phyloP scores from a whole-genome alignment of 108 stramenopile genomes.

The Ochromonas danica region DNA sequence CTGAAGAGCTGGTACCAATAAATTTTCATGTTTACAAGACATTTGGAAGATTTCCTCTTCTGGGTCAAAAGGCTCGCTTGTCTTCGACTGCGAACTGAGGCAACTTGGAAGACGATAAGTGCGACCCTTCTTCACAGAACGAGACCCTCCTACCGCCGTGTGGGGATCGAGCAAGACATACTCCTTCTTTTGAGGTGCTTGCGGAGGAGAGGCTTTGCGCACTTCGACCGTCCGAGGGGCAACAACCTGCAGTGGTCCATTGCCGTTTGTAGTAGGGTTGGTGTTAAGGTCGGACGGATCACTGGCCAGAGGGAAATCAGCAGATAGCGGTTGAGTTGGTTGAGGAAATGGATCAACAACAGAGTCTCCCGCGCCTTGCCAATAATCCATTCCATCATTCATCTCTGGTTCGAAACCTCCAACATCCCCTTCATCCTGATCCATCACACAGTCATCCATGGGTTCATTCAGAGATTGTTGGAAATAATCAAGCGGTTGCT shows the following conservation, averaged over 20 bases:
- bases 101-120: conserved; percentile 70
- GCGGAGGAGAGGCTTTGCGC: not conserved
- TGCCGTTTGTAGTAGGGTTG: not conserved
- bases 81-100: too few relatives aligned
- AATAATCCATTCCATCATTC: not conserved
- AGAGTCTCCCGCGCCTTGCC: not conserved
- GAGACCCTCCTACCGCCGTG: conserved; percentile 49
- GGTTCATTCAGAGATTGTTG: not conserved
- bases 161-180: conserved; percentile 83
- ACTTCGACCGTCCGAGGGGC: conserved; percentile 54
- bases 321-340: conserved; percentile 45
- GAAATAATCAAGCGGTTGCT: not conserved
- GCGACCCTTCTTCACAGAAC: conserved; percentile 68
- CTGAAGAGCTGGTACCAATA: not conserved
- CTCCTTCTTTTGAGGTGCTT: too few relatives aligned
- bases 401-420: not conserved
- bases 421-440: not conserved
- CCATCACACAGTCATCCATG: not conserved
- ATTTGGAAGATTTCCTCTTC: too few relatives aligned
- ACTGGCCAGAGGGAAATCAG: conserved; percentile 45
- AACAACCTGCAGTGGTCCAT: conserved; percentile 36
- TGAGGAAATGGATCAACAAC: too few relatives aligned
- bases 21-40: too few relatives aligned
- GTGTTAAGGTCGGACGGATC: conserved; percentile 35
- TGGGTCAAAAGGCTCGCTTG: too few relatives aligned